Base-by-base conservation (phyloP, 192 early-diverging fungal genomes). In the Podila epigama region DNA sequence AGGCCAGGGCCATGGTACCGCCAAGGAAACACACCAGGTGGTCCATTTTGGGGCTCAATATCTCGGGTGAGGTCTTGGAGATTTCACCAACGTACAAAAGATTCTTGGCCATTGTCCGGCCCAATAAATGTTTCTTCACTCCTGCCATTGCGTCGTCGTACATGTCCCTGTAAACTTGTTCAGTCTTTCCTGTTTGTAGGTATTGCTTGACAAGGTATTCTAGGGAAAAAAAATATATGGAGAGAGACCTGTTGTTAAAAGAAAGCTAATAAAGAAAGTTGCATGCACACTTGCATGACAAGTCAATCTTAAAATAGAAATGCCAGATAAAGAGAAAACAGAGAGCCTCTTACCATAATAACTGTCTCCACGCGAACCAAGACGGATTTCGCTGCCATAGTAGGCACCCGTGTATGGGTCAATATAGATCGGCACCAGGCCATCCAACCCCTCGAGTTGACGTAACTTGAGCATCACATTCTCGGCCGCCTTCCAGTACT, bases 181-280 rank as follows among this genome's bases (percentile, higher is more conserved):
- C 90, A 16, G 81, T 82, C 39, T 84, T 73, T 51, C 84, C 82
- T 2, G 92, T 91, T 65, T 92, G 87, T 4, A 97, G 75, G 44
- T 92, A 95, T 68, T 96, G 95, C 79, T 98, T 98, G 27, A 92
- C 86, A 31, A 93, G 82, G 79, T 98, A 98, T 87, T 98, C 95
- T 93, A 61, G 32, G 71, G 33, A 32, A 31, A 32, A 35, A 27
- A 13, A n/a, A 57, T n/a, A 42, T 4, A 52, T 22, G 79, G 32
- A 56, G 12, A 50, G 50, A 48, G 11, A 60, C 11, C 33, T 25
- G 22, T 16, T 16, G 20, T 48, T 15, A 6, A 35, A 44, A n/a
- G 37, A 36, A 59, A 69, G 12, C 58, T 73, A 28, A 89, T 52
- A 34, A 89, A 65, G 28, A 40, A 70, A 51, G 53, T 20, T 15